These are phyloP conservation scores for Massospora cicadina DNA, from an alignment of 371 early-diverging fungal genomes.

Conservation along the genomic window DNA sequence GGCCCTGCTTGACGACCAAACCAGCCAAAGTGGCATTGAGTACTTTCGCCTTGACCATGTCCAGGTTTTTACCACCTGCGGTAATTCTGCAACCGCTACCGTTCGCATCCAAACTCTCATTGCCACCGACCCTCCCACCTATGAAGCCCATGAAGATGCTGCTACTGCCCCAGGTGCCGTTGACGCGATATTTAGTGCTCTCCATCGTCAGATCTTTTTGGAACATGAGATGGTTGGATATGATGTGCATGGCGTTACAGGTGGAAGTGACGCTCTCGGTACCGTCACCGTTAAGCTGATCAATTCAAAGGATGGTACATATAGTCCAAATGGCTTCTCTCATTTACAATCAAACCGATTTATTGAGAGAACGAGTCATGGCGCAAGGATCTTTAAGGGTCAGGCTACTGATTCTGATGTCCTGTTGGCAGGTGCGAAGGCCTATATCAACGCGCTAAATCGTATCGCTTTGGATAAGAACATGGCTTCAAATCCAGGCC, in stretches of 20 bases:
- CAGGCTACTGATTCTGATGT: slow-evolving; percentile 68
- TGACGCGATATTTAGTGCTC: slow-evolving; percentile 64
- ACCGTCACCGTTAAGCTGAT: slow-evolving; percentile 58
- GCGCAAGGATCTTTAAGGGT: slow-evolving; percentile 34
- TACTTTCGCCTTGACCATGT: slow-evolving; percentile 37
- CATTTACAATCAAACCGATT: neutral
- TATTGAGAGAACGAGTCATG: neutral
- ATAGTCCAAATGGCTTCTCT: slow-evolving; percentile 5
- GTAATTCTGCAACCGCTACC: slow-evolving; percentile 57
- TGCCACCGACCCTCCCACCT: slow-evolving; percentile 16
- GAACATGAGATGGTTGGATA: slow-evolving; percentile 39
- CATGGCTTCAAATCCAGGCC: neutral
- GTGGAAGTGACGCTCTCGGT: slow-evolving; percentile 70
- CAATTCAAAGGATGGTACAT: slow-evolving; percentile 8
- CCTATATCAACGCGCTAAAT: slow-evolving; percentile 72
- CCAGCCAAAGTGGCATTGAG: slow-evolving; percentile 18
- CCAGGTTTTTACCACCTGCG: slow-evolving; percentile 56
- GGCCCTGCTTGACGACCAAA: slow-evolving; percentile 59
- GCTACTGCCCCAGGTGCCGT: slow-evolving; percentile 67
- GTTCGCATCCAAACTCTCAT: slow-evolving; percentile 17
- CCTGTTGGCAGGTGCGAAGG: slow-evolving; percentile 63
- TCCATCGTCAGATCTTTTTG: slow-evolving; percentile 57
- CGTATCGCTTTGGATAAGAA: slow-evolving; percentile 14
- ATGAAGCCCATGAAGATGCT: slow-evolving; percentile 36
- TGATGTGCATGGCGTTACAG: slow-evolving; percentile 69